Conservation (phyloP, 2,329 filamentous ascomycete genomes). For the Pyrenophora teres region DNA sequence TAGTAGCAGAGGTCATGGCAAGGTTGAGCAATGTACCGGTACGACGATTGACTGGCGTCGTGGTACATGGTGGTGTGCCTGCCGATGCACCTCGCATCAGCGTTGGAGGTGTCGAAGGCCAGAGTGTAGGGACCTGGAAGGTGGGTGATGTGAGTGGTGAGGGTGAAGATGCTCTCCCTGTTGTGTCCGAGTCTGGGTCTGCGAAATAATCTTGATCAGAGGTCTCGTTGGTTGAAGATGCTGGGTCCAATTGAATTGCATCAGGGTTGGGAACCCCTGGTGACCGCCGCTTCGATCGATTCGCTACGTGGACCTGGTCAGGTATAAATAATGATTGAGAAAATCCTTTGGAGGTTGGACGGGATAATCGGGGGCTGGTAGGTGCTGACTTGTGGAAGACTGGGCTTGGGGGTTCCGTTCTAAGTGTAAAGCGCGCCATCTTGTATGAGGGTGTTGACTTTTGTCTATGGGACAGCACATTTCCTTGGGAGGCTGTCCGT, state of each 20-base stretch:
- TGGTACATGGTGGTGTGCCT: constrained; percentile 14
- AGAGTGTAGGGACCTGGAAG: constrained; percentile 24
- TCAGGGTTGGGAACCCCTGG: constrained; percentile 5
- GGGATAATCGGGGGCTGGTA: constrained; percentile 24
- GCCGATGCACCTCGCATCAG: constrained; percentile 32
- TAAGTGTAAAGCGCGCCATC: constrained; percentile 25
- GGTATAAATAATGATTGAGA: constrained; percentile 10
- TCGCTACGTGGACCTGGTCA: constrained; percentile 19
- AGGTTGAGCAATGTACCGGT: constrained; percentile 29
- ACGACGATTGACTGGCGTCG: constrained; percentile 15
- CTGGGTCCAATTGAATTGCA: constrained; percentile 21
- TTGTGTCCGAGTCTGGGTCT: constrained; percentile 40
- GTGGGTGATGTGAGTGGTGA: constrained; percentile 37
- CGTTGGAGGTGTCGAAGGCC: constrained; percentile 32
- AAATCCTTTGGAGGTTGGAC: constrained; percentile 13
- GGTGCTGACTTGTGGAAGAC: constrained; percentile 21
- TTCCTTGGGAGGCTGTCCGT: constrained; percentile 35
- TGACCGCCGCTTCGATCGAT: constrained; percentile 7
- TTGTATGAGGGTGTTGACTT: constrained; percentile 29
- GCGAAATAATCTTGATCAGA: constrained; percentile 41
- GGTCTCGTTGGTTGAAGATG: constrained; percentile 39
- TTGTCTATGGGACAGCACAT: constrained; percentile 17
- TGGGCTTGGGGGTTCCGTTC: constrained; percentile 27
- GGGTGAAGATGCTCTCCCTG: constrained; percentile 40
- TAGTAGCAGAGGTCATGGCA: constrained; percentile 29